Conservation (phyloP, 2,329 filamentous ascomycete genomes). For the Paramyrothecium sp. region DNA sequence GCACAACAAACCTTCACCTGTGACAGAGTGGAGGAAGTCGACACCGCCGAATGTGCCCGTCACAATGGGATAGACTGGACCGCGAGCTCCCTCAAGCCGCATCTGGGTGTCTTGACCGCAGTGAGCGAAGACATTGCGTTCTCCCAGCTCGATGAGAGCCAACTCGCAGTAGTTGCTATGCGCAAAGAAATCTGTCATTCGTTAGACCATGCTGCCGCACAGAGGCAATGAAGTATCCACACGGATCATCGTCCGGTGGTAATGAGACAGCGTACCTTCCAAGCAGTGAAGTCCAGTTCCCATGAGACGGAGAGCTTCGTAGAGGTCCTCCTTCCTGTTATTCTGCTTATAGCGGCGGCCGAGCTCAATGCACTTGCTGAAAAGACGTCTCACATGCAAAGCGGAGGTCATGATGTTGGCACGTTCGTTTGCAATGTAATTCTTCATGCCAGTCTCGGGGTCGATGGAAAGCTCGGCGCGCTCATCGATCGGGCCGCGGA, state of each 20-base stretch:
- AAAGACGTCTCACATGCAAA: conserved; percentile 70
- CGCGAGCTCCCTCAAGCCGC: conserved; percentile 63
- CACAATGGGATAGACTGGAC: conserved; percentile 74
- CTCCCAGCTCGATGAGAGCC: conserved; percentile 82
- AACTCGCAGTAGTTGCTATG: conserved; percentile 94
- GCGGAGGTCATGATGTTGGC: conserved; percentile 80
- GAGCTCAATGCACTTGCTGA: conserved; percentile 73
- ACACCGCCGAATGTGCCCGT: conserved; percentile 95
- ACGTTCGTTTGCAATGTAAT: conserved; percentile 88
- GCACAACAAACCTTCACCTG: conserved; percentile 52
- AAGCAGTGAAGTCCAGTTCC: conserved; percentile 89
- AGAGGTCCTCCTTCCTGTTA: conserved; percentile 67
- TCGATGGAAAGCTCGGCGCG: conserved; percentile 76
- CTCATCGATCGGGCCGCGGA: conserved; percentile 82
- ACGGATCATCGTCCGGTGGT: too few relatives aligned
- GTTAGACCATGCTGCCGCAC: conserved; percentile 6
- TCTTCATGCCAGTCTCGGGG: conserved; percentile 75
- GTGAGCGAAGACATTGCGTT: conserved; percentile 80
- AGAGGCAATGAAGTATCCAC: neutral
- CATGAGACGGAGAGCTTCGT: conserved; percentile 82
- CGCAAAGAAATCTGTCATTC: conserved; percentile 70
- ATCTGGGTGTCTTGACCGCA: conserved; percentile 75
- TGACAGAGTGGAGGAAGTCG: conserved; percentile 89
- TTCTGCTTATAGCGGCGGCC: conserved; percentile 66
- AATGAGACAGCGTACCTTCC: conserved; percentile 59